Conservation (phyloP, 1,139 yeast species). For the Debaryomyces nepalensis region DNA sequence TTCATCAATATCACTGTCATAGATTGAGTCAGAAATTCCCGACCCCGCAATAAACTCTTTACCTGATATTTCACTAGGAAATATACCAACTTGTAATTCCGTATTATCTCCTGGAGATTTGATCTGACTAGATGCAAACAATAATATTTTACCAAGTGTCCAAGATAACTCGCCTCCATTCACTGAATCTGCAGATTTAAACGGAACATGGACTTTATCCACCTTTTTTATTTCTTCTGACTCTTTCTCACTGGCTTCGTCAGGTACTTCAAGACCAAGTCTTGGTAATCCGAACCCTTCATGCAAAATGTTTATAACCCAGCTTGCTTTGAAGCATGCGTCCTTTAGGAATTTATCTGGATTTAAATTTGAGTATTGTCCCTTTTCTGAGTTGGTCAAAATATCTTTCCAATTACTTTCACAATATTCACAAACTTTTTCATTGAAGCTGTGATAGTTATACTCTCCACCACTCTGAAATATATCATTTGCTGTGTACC, state of each 20-base stretch:
- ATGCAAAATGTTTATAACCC: conserved; percentile 77
- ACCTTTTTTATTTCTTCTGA: conserved; percentile 28
- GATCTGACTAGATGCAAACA: conserved; percentile 62
- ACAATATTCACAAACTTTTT: conserved; percentile 65
- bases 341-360: conserved; percentile 55
- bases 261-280: conserved; percentile 52
- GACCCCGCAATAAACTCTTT: conserved; percentile 46
- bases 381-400: conserved; percentile 51
- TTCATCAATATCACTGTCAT: conserved; percentile 27
- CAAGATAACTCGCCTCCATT: conserved; percentile 67
- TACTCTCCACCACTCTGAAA: conserved; percentile 80
- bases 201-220: conserved; percentile 52
- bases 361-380: conserved; percentile 53
- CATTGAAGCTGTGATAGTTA: conserved; percentile 62
- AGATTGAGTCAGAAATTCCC: conserved; percentile 24
- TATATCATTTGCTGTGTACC: conserved; percentile 85
- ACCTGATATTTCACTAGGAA: conserved; percentile 55
- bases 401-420: conserved; percentile 65
- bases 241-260: conserved; percentile 21
- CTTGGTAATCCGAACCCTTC: conserved; percentile 81
- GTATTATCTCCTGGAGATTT: conserved; percentile 27
- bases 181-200: conserved; percentile 62
- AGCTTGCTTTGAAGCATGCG: conserved; percentile 81
- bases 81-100: conserved; percentile 48
- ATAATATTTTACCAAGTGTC: conserved; percentile 65